Evolutionary conservation across 345 rosid species (phyloP).

Genomic region (Nephelium lappaceum): DNA sequence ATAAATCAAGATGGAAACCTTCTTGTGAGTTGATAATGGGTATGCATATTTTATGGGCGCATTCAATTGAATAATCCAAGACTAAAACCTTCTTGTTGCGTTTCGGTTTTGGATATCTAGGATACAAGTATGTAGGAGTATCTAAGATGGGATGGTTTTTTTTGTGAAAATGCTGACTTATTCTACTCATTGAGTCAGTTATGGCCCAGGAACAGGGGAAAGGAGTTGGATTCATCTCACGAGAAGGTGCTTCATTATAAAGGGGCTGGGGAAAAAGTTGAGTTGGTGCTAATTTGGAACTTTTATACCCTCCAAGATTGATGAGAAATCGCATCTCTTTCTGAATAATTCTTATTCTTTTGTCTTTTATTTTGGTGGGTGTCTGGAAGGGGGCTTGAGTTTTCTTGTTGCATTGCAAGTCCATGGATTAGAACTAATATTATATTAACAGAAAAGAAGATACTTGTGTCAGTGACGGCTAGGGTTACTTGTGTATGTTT

Average conservation of each 20-base stretch:
- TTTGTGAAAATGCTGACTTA: background rate
- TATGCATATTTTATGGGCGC: background rate
- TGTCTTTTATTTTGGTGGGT: background rate
- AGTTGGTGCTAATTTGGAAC: background rate
- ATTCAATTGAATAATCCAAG: background rate
- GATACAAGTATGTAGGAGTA: background rate
- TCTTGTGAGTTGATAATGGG: background rate
- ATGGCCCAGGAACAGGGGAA: background rate
- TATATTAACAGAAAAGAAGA: background rate
- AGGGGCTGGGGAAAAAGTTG: background rate
- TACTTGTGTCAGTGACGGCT: no score
- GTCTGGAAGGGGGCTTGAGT: background rate
- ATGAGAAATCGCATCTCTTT: background rate
- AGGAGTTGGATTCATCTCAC: slow-evolving; percentile 1
- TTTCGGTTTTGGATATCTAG: background rate
- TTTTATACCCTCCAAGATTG: background rate
- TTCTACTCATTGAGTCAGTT: background rate
- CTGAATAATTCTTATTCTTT: background rate
- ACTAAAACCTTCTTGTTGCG: background rate
- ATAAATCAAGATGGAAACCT: background rate
- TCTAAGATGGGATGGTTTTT: background rate
- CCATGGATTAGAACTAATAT: background rate
- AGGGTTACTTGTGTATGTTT: no score
- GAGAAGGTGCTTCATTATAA: background rate
- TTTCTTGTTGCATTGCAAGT: background rate